phyloP scores from a whole-genome alignment of 2,329 filamentous ascomycete genomes.

The Hymenoscyphus fraxineus region DNA sequence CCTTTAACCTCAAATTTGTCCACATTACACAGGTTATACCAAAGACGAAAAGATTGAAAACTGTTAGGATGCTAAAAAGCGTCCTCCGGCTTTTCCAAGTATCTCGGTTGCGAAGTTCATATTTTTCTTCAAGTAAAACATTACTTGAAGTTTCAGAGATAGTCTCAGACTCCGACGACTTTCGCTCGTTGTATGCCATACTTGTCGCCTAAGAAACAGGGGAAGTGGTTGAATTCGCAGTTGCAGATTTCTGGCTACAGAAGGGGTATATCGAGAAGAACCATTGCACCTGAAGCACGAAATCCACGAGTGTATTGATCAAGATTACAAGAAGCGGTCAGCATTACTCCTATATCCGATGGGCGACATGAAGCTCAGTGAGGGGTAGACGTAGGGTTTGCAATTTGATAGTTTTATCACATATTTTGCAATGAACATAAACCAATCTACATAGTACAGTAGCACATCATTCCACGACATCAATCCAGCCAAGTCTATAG shows the following conservation, averaged over 20 bases:
- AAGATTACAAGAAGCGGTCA: neutral
- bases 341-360: neutral
- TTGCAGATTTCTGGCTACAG: neutral
- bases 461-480: neutral
- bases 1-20: neutral
- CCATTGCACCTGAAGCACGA: neutral
- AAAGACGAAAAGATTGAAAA: constrained; percentile 3
- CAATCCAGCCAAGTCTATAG: neutral
- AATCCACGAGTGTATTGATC: neutral
- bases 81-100: neutral
- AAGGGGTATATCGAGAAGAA: neutral
- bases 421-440: neutral
- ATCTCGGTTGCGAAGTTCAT: neutral
- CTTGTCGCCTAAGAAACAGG: neutral
- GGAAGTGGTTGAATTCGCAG: neutral
- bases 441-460: neutral
- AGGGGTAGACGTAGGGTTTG: neutral
- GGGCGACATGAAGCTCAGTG: neutral
- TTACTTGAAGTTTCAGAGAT: constrained; percentile 5
- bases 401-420: neutral
- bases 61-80: neutral
- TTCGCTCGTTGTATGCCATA: constrained; percentile 5
- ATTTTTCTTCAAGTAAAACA: neutral
- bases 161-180: constrained; percentile 5
- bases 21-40: neutral